phyloP scores from a whole-genome alignment of 352 stramenopile genomes.

The Plasmopara muralis region DNA sequence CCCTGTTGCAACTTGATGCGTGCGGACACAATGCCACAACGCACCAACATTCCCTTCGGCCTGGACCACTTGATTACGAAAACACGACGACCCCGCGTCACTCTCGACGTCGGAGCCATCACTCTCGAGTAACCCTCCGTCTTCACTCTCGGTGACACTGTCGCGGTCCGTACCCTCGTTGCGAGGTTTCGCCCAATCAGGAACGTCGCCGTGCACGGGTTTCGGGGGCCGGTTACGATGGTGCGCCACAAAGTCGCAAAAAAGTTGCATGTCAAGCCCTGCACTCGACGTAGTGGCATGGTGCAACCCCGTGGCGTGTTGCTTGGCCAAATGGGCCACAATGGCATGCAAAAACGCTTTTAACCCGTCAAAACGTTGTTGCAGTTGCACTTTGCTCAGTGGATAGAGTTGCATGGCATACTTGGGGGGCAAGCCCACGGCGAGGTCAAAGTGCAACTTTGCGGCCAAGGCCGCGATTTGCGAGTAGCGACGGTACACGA shows the following conservation, averaged over 20 bases:
- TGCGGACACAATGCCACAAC: constrained; percentile 65
- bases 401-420: constrained; percentile 77
- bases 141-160: constrained; percentile 56
- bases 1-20: constrained; percentile 53
- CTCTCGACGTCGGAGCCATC: constrained; percentile 15
- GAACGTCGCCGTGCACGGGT: constrained; percentile 35
- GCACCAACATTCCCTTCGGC: constrained; percentile 63
- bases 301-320: constrained; percentile 50
- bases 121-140: constrained; percentile 34
- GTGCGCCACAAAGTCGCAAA: constrained; percentile 65
- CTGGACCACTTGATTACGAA: constrained; percentile 72
- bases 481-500: constrained; percentile 77
- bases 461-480: constrained; percentile 54
- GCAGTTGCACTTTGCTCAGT: constrained; percentile 50
- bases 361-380: constrained; percentile 63
- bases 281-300: constrained; percentile 52
- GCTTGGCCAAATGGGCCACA: constrained; percentile 32
- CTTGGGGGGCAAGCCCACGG: constrained; percentile 67
- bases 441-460: constrained; percentile 63
- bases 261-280: constrained; percentile 78
- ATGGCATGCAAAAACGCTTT: constrained; percentile 48
- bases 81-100: constrained; percentile 32
- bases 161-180: constrained; percentile 28
- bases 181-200: constrained; percentile 50
- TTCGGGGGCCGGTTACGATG: constrained; percentile 59